A percentile compares a stretch with the other conserved stretches of the same genome.
Conservation (phyloP, 768 basidiomycete species). For the Gloeostereum incarnatum region DNA sequence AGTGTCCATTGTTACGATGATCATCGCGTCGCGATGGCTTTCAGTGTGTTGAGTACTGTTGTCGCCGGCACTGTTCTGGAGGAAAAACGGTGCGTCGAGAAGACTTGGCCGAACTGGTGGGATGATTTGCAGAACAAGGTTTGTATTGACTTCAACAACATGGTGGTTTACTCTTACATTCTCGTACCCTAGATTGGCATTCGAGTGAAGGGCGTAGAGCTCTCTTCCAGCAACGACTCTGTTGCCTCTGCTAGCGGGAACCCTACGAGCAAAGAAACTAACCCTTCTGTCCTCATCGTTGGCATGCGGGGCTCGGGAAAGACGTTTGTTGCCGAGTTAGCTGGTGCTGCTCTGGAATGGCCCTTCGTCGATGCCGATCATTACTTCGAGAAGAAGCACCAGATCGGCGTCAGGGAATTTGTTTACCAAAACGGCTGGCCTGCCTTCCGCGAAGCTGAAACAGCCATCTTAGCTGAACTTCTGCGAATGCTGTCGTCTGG, state of each 20-base stretch:
- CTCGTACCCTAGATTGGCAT: constrained; percentile 65
- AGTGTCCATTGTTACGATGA: constrained; percentile 96
- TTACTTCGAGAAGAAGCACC: constrained; percentile 58
- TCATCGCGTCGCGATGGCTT: constrained; percentile 98
- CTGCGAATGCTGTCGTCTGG: constrained; percentile 37
- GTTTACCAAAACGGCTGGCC: constrained; percentile 84
- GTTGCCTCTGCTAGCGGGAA: constrained; percentile 33
- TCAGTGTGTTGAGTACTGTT: constrained; percentile 77
- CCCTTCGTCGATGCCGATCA: constrained; percentile 79
- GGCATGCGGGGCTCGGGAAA: constrained; percentile 99
- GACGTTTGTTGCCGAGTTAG: constrained; percentile 76
- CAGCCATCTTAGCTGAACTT: constrained; percentile 57
- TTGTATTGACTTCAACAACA: constrained; percentile 9
- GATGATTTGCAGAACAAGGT: constrained; percentile 96
- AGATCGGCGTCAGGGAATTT: constrained; percentile 58
- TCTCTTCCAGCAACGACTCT: constrained; percentile 29
- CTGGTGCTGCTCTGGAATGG: constrained; percentile 65
- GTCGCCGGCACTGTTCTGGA: constrained; percentile 74
- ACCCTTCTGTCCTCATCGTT: constrained; percentile 59
- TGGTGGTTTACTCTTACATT: neutral
- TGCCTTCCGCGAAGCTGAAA: constrained; percentile 80
- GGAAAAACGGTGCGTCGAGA: constrained; percentile 97
- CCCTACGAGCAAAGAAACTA: constrained; percentile 13
- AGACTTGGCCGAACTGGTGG: constrained; percentile 99
- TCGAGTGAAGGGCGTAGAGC: constrained; percentile 76